Percentiles rank a stretch among this genome's conserved stretches.
These are phyloP conservation scores for Poronia punctata DNA, from an alignment of 495 filamentous ascomycete species.

Conservation along the genomic window DNA sequence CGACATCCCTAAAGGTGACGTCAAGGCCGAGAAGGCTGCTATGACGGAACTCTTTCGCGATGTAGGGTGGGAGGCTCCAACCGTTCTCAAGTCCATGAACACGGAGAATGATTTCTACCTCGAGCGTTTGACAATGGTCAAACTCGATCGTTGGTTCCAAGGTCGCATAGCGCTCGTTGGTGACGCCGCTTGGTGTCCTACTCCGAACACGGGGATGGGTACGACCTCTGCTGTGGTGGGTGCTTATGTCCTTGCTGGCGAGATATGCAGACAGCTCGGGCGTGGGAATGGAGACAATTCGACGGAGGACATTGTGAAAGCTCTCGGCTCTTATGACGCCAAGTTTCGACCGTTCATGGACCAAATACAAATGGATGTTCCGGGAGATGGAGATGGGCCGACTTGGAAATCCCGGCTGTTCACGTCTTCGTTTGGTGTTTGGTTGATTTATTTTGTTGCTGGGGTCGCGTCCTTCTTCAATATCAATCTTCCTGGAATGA, in stretches of 20 bases:
- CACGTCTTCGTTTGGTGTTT: constrained; percentile 23
- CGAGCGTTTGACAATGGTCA: constrained; percentile 37
- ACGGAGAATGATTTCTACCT: constrained; percentile 42
- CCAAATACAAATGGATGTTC: constrained; percentile 29
- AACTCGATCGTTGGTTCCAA: constrained; percentile 30
- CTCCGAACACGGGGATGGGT: constrained; percentile 42
- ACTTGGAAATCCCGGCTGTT: constrained; percentile 15
- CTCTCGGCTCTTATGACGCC: constrained; percentile 34
- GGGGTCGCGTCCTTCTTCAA: constrained; percentile 26
- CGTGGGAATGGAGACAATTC: neutral
- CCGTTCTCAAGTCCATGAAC: constrained; percentile 33
- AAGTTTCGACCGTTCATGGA: constrained; percentile 38
- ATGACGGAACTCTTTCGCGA: constrained; percentile 30
- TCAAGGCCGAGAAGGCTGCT: constrained; percentile 33
- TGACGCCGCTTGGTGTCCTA: constrained; percentile 46
- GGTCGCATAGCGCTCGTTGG: constrained; percentile 42
- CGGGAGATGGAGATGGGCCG: constrained; percentile 1
- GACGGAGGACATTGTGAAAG: neutral
- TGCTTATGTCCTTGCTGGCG: constrained; percentile 48
- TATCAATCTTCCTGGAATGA: constrained; percentile 27
- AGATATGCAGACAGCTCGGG: constrained; percentile 33
- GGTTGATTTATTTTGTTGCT: constrained; percentile 23
- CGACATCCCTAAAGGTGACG: constrained; percentile 21
- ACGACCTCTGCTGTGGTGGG: constrained; percentile 41
- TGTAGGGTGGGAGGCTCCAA: constrained; percentile 38